These are phyloP conservation scores for Aspergillus bombycis DNA, from an alignment of 2,329 filamentous ascomycete species.

Conservation along the genomic window DNA sequence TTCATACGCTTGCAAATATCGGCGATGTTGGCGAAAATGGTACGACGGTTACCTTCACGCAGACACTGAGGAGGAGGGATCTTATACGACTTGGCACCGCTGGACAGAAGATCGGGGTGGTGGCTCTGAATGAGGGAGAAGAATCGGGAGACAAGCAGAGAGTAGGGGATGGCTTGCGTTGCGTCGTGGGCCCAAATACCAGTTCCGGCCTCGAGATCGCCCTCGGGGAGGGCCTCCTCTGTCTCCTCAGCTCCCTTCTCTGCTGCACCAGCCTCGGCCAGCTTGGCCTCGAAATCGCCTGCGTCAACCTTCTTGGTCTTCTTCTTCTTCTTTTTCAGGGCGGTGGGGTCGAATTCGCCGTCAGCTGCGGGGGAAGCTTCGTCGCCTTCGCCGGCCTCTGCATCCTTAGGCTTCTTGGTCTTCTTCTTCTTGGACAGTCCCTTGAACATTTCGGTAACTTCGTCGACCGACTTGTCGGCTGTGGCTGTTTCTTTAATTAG, in stretches of 20 bases:
- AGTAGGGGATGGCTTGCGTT: conserved; percentile 78
- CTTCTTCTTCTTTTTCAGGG: conserved; percentile 86
- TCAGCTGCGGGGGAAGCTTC: conserved; percentile 56
- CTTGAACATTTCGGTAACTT: conserved; percentile 69
- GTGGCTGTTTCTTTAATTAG: conserved; percentile 29
- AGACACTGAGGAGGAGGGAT: conserved; percentile 98
- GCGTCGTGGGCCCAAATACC: conserved; percentile 88
- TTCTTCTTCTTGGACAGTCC: conserved; percentile 77
- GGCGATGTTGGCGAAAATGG: conserved; percentile 97
- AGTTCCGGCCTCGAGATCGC: conserved; percentile 84
- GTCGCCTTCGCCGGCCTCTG: conserved; percentile 51
- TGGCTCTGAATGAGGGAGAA: conserved; percentile 92
- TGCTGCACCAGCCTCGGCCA: conserved; percentile 62
- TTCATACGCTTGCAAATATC: conserved; percentile 99
- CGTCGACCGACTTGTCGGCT: conserved; percentile 62
- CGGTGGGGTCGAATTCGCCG: conserved; percentile 66
- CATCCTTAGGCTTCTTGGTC: conserved; percentile 62
- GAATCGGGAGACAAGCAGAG: conserved; percentile 84
- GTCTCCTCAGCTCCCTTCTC: conserved; percentile 63
- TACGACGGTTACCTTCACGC: conserved; percentile 99
- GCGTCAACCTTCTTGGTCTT: conserved; percentile 59
- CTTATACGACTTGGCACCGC: conserved; percentile 94
- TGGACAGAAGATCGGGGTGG: conserved; percentile 92
- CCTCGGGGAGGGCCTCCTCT: conserved; percentile 61
- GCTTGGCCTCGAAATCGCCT: conserved; percentile 69